Conservation (phyloP, 164 flowering plant species). For the Buxus sempervirens region DNA sequence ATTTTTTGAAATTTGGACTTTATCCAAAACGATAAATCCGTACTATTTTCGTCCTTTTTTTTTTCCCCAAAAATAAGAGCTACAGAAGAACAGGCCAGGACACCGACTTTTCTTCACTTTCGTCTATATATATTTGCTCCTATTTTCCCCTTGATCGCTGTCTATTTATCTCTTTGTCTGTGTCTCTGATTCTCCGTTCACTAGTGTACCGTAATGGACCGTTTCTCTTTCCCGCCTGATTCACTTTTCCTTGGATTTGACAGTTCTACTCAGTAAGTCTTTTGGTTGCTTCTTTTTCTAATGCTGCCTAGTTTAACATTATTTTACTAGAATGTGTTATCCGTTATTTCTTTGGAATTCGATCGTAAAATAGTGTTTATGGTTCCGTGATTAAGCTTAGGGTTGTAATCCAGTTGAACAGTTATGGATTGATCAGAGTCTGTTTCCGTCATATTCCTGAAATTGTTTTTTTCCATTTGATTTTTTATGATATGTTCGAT, state of each 20-base stretch:
- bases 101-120: too few relatives aligned
- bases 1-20: too few relatives aligned
- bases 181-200: not conserved
- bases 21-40: too few relatives aligned
- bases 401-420: not conserved
- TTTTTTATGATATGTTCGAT: not conserved
- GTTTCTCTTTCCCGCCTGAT: slow-evolving; percentile 42
- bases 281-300: not conserved
- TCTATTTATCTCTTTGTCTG: not conserved
- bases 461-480: not conserved
- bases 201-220: slow-evolving; percentile 29
- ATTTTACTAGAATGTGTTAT: too few relatives aligned
- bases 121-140: too few relatives aligned
- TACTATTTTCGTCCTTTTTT: too few relatives aligned
- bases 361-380: not conserved
- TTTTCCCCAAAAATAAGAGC: too few relatives aligned
- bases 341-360: too few relatives aligned
- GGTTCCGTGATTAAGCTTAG: not conserved
- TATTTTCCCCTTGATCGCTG: too few relatives aligned
- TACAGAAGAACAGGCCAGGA: too few relatives aligned
- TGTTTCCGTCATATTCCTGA: not conserved
- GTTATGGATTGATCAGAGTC: not conserved
- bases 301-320: too few relatives aligned
- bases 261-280: slow-evolving; percentile 66
- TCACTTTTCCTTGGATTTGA: slow-evolving; percentile 65